Percentiles rank a stretch among this genome's conserved stretches.
Evolutionary conservation across 257 asterid species (phyloP).

Genomic region (Petrea volubilis): DNA sequence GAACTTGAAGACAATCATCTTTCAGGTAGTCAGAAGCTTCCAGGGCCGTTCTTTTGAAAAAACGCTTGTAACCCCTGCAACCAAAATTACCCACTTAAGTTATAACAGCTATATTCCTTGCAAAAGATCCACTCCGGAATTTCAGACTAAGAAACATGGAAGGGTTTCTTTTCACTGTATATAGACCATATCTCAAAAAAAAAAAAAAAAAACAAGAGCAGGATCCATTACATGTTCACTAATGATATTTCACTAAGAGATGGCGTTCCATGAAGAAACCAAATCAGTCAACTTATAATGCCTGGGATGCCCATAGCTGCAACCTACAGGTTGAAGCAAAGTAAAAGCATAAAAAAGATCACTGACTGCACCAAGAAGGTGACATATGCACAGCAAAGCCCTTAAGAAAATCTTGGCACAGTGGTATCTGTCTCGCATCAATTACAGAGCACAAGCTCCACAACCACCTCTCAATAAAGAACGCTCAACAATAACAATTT

Average conservation of each 20-base stretch:
- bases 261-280: not conserved
- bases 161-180: not conserved
- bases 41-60: slow-evolving; percentile 69
- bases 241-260: not conserved
- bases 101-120: not conserved
- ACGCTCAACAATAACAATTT: not conserved
- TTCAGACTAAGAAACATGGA: not conserved
- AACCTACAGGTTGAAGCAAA: not conserved
- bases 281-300: not conserved
- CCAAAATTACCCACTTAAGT: slow-evolving; percentile 11
- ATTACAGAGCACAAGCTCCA: not conserved
- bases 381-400: not conserved
- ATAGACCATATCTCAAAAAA: not conserved
- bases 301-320: not conserved
- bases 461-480: not conserved
- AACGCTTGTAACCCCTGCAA: slow-evolving; percentile 92
- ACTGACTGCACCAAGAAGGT: not conserved
- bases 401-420: not conserved
- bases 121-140: not conserved
- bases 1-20: slow-evolving; percentile 89
- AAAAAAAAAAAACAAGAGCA: not conserved
- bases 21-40: slow-evolving; percentile 85
- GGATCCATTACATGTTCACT: not conserved
- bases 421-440: not conserved
- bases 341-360: not conserved